Evolutionary conservation across 768 basidiomycete genomes (phyloP).

Genomic region (Boletellus ananiceps): DNA sequence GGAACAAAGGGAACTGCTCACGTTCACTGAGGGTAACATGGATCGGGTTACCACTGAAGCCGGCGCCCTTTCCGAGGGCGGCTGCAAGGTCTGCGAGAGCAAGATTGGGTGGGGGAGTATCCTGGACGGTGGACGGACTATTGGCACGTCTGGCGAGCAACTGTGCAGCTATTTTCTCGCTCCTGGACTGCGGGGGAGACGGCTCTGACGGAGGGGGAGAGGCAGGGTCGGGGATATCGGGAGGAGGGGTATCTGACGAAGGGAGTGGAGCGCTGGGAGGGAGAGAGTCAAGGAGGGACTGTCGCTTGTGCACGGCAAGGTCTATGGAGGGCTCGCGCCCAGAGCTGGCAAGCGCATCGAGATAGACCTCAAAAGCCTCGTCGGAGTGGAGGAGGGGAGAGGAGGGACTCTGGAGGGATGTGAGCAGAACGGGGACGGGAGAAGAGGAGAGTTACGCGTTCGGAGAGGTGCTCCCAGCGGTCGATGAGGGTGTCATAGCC

Average conservation of each 20-base stretch:
- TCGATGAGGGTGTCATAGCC: slow-evolving; percentile 70
- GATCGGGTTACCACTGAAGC: slow-evolving; percentile 55
- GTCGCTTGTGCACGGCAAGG: slow-evolving; percentile 64
- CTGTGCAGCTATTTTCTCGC: slow-evolving; percentile 41
- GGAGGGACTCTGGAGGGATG: slow-evolving; percentile 47
- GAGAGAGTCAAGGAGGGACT: slow-evolving; percentile 47
- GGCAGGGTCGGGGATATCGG: slow-evolving; percentile 12
- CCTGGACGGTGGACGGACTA: slow-evolving; percentile 4
- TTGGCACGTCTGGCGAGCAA: slow-evolving; percentile 31
- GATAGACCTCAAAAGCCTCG: slow-evolving; percentile 72
- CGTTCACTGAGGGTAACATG: slow-evolving; percentile 81
- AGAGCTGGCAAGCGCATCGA: slow-evolving; percentile 58
- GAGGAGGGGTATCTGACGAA: slow-evolving; percentile 15
- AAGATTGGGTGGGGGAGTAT: slow-evolving; percentile 21
- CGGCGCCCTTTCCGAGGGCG: slow-evolving; percentile 40
- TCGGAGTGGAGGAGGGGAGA: slow-evolving; percentile 70
- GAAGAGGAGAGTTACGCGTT: slow-evolving; percentile 58
- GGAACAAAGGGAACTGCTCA: slow-evolving; percentile 34
- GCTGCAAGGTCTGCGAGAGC: slow-evolving; percentile 42
- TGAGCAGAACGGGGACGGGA: slow-evolving; percentile 2
- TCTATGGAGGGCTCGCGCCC: slow-evolving; percentile 54
- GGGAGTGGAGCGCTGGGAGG: neutral
- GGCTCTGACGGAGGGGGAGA: slow-evolving; percentile 11
- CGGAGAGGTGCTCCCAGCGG: slow-evolving; percentile 80
- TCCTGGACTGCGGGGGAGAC: slow-evolving; percentile 27